Evolutionary conservation across 768 basidiomycete species (phyloP).

Genomic region (Mycena pura): DNA sequence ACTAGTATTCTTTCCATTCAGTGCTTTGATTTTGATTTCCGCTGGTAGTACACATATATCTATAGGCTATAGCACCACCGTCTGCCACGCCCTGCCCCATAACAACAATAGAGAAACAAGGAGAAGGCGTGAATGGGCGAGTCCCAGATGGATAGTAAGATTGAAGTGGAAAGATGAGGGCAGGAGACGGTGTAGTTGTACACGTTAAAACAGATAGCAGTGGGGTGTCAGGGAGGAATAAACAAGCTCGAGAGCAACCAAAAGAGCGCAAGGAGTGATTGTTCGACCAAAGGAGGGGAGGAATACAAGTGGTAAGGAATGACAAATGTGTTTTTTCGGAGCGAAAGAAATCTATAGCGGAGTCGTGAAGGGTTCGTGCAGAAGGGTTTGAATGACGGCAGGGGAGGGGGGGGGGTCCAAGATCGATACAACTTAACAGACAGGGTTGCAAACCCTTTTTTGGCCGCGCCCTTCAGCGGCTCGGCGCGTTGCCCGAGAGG

Average conservation of each 20-base stretch:
- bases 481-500: conserved; percentile 31
- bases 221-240: conserved; percentile 16
- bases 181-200: conserved; percentile 5
- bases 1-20: no score
- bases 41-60: conserved; percentile 15
- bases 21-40: neutral
- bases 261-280: neutral
- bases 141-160: neutral
- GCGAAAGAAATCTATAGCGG: conserved; percentile 2
- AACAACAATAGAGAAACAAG: conserved; percentile 1
- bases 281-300: neutral
- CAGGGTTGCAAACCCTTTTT: conserved; percentile 23
- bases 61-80: conserved; percentile 13
- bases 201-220: conserved; percentile 18
- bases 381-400: neutral
- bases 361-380: neutral
- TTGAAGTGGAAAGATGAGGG: neutral
- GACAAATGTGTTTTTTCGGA: neutral
- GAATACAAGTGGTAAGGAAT: neutral
- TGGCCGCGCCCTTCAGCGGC: conserved; percentile 9
- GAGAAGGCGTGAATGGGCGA: neutral
- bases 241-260: neutral
- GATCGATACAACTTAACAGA: neutral
- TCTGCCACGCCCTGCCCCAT: neutral
- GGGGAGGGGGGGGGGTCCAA: neutral